Percentiles rank a stretch among this genome's conserved stretches.
Evolutionary conservation across 257 asterid genomes (phyloP).

Genomic region (Fraxinus quadrangulata): DNA sequence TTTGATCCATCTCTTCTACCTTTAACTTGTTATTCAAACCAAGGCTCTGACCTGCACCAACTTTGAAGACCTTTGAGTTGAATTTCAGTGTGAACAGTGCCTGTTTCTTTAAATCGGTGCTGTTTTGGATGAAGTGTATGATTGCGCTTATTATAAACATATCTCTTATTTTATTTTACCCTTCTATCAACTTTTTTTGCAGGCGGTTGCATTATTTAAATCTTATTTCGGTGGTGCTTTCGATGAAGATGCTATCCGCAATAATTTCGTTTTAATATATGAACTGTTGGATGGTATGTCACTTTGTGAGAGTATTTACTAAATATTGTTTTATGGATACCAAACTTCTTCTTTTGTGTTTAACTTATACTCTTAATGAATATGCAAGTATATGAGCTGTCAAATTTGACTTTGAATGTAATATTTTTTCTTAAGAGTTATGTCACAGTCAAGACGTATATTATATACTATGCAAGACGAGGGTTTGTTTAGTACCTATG

Average conservation of each 20-base stretch:
- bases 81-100: neutral
- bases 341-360: neutral
- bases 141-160: conserved; percentile 2
- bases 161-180: conserved; percentile 32
- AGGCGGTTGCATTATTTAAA: conserved; percentile 94
- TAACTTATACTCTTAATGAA: conserved; percentile 1
- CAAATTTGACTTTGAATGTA: neutral
- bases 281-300: conserved; percentile 94
- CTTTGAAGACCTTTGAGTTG: conserved; percentile 8
- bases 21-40: conserved; percentile 8
- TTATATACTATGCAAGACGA: neutral
- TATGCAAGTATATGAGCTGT: neutral
- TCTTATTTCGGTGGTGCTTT: conserved; percentile 98
- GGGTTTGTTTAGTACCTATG: neutral
- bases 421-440: neutral
- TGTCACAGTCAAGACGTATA: neutral
- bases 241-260: conserved; percentile 99
- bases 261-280: conserved; percentile 88
- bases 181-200: conserved; percentile 33
- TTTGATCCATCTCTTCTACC: conserved; percentile 6
- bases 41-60: neutral
- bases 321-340: conserved; percentile 7
- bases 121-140: conserved; percentile 16
- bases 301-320: conserved; percentile 14
- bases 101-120: neutral